These are phyloP conservation scores for Suzukiozyma palmioleophila DNA, from an alignment of 1,139 yeast species.

Conservation along the genomic window DNA sequence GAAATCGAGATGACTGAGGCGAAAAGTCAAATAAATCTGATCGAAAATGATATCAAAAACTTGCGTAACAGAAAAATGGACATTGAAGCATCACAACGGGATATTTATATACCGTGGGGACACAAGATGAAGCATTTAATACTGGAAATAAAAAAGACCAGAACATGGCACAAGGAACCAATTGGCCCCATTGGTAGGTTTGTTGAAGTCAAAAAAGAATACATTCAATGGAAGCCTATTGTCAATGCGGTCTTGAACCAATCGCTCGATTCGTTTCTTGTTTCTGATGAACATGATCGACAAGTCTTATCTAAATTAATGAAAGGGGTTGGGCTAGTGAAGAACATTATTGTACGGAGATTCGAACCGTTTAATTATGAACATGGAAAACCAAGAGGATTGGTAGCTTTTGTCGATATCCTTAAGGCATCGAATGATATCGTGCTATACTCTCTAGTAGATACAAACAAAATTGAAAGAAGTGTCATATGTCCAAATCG, in stretches of 20 bases:
- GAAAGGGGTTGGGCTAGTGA: constrained; percentile 18
- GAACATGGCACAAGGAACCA: constrained; percentile 47
- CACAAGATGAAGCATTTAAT: constrained; percentile 36
- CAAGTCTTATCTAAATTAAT: constrained; percentile 42
- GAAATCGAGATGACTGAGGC: constrained; percentile 9
- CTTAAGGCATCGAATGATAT: constrained; percentile 52
- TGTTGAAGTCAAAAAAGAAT: constrained; percentile 53
- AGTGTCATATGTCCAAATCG: constrained; percentile 50
- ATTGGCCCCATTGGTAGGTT: constrained; percentile 81
- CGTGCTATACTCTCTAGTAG: constrained; percentile 61
- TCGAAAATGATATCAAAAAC: constrained; percentile 5
- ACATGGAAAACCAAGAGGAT: constrained; percentile 22
- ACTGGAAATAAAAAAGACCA: constrained; percentile 31
- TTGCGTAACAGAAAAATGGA: constrained; percentile 4
- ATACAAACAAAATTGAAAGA: constrained; percentile 57
- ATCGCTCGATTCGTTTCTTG: constrained; percentile 62
- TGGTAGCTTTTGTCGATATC: constrained; percentile 55
- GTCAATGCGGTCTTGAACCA: constrained; percentile 49
- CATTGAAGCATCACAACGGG: constrained; percentile 14
- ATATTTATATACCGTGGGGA: constrained; percentile 47
- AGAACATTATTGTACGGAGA: constrained; percentile 49
- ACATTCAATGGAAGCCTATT: constrained; percentile 56
- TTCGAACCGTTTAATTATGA: constrained; percentile 54
- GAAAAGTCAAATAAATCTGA: constrained; percentile 4
- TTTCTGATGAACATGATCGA: constrained; percentile 60